Evolutionary conservation across 768 basidiomycete genomes (phyloP).

Genomic region (Lentinula detonsa): DNA sequence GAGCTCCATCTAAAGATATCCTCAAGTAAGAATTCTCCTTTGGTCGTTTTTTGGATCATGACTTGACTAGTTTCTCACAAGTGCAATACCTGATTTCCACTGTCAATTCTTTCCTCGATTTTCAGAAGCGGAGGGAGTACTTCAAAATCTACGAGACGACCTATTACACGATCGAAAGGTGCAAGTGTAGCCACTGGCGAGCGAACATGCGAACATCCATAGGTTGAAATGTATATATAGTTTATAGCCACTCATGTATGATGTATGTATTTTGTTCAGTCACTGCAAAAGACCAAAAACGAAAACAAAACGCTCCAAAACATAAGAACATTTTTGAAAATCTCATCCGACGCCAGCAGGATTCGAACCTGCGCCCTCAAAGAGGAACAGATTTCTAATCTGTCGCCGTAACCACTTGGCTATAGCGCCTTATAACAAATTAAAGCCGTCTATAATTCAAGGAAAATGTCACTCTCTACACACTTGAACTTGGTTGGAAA

Average conservation of each 20-base stretch:
- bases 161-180: not conserved
- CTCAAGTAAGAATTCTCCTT: not conserved
- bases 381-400: constrained; percentile 21
- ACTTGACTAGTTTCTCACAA: not conserved
- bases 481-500: no score
- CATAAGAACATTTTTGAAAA: no score
- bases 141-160: not conserved
- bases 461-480: no score
- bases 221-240: no score
- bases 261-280: no score
- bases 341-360: constrained; percentile 13
- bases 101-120: not conserved
- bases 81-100: not conserved
- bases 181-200: no score
- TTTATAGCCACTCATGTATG: no score
- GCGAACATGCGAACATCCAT: no score
- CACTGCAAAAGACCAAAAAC: not conserved
- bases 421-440: not conserved
- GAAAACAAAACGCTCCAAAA: no score
- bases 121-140: not conserved
- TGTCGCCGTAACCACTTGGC: constrained; percentile 78
- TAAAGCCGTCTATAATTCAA: no score
- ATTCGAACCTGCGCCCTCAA: constrained; percentile 15
- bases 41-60: not conserved
- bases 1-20: not conserved